Percentiles rank a stretch among this genome's conserved stretches.
Evolutionary conservation across 768 basidiomycete genomes (phyloP).

Genomic region (Chalciporus sphaerocephalus): DNA sequence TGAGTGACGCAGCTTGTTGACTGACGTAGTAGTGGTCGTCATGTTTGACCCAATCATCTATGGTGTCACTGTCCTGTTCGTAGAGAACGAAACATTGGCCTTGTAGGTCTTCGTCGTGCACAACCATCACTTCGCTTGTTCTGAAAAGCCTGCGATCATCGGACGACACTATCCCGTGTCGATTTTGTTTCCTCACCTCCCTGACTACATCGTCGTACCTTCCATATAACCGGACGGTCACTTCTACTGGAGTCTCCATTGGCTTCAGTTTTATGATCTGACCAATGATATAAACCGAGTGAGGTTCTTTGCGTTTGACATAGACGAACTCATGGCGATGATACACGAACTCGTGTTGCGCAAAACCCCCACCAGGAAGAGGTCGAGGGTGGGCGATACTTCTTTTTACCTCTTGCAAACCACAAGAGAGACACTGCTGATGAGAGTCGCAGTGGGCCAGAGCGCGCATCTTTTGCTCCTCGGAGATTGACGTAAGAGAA

Average conservation of each 20-base stretch:
- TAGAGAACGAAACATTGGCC: slow-evolving; percentile 52
- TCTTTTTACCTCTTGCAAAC: slow-evolving; percentile 29
- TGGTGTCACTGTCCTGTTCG: slow-evolving; percentile 28
- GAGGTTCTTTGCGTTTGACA: slow-evolving; percentile 33
- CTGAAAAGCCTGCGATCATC: slow-evolving; percentile 47
- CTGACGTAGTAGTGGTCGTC: slow-evolving; percentile 60
- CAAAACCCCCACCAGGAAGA: slow-evolving; percentile 33
- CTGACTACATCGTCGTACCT: slow-evolving; percentile 42
- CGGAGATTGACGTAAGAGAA: slow-evolving; percentile 45
- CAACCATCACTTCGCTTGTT: slow-evolving; percentile 27
- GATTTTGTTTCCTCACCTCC: slow-evolving; percentile 12
- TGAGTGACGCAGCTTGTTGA: slow-evolving; percentile 23
- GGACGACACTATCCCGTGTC: slow-evolving; percentile 19
- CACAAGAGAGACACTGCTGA: slow-evolving; percentile 51
- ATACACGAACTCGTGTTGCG: slow-evolving; percentile 43
- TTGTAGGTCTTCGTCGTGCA: slow-evolving; percentile 39
- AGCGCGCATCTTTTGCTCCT: slow-evolving; percentile 27
- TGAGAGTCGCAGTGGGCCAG: slow-evolving; percentile 30
- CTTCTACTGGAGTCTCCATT: slow-evolving; percentile 23
- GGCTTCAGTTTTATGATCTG: slow-evolving; percentile 46
- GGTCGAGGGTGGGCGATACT: slow-evolving; percentile 21
- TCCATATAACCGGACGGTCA: slow-evolving; percentile 40
- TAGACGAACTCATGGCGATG: slow-evolving; percentile 64
- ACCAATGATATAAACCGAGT: slow-evolving; percentile 43
- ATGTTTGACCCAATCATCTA: slow-evolving; percentile 41